Evolutionary conservation across 345 rosid species (phyloP), one percentile per base, ranked within the genome.

Genomic region (Hibiscus mutabilis): DNA sequence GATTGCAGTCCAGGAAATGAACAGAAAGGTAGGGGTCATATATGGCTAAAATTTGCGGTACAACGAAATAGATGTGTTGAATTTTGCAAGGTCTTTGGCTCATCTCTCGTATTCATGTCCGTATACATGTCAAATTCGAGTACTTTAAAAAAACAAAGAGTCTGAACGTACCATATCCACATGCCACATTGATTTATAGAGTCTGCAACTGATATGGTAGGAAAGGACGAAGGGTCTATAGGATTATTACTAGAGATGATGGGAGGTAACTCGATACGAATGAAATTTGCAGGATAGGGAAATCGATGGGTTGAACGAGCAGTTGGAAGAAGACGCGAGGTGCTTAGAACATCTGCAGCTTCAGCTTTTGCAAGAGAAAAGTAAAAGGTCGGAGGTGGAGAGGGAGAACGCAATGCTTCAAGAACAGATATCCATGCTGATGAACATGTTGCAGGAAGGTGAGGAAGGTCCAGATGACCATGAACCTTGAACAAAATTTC

Each of bases 1-100:
- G 82, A 91, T 93, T 73, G 98, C 98, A 0, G 90, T 93, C 47
- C 97, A 89, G 66, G 97, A 93, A 80, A 93, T 91, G 91, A 93
- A 93, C 80, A 80, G 98, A 85, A 93, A 93, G 98, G 98, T 93
- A 21, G 10, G 42, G 11, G 6, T 12, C 3, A 13, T 65, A 13
- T 14, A 57, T 2, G 14, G 8, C 0, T 11, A 42, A 2, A 11
- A 10, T 42, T 10, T 11, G 14, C 10, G 35, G 35, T 3, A 31
- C 35, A 31, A 5, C 35, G 5, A 31, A 31, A 5, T 31, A 1
- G 10, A 7, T 37, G 46, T 2, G 46, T 11, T 42, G 9, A 11
- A 42, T 42, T 42, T 42, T 1, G 8, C 10, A 42, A 11, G 13
- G 14, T 42, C 13, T 42, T 42, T 42, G 46, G 13, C 14, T 42